Evolutionary conservation across 306 rosid genomes (phyloP).

Genomic region (Cicer arietinum): DNA sequence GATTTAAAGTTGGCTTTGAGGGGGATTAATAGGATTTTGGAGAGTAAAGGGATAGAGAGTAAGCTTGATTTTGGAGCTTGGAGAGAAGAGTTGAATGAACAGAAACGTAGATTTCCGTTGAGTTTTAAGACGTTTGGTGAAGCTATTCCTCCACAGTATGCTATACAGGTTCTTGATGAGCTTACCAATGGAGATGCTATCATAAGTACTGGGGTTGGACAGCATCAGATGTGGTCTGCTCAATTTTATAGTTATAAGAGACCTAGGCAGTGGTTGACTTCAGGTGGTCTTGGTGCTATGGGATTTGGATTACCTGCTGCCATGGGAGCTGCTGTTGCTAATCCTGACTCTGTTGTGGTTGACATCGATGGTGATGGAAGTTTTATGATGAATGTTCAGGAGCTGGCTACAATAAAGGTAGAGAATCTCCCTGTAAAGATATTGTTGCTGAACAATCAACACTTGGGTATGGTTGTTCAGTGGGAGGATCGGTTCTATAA

Average conservation of each 20-base stretch:
- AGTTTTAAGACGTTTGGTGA: slow-evolving; percentile 72
- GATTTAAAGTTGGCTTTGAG: slow-evolving; percentile 75
- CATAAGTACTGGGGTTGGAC: slow-evolving; percentile 89
- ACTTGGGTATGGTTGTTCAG: slow-evolving; percentile 93
- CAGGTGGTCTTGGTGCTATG: slow-evolving; percentile 90
- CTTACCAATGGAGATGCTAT: slow-evolving; percentile 79
- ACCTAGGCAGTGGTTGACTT: slow-evolving; percentile 86
- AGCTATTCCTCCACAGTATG: slow-evolving; percentile 86
- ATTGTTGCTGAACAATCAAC: slow-evolving; percentile 81
- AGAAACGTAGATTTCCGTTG: slow-evolving; percentile 67
- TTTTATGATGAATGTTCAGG: slow-evolving; percentile 88
- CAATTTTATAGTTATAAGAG: slow-evolving; percentile 71
- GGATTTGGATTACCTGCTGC: slow-evolving; percentile 96
- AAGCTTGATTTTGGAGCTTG: slow-evolving; percentile 66
- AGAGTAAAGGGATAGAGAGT: slow-evolving; percentile 40
- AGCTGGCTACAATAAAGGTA: slow-evolving; percentile 75
- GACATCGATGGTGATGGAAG: slow-evolving; percentile 96
- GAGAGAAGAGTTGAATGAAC: slow-evolving; percentile 81
- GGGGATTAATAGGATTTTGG: slow-evolving; percentile 64
- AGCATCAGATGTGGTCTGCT: slow-evolving; percentile 94
- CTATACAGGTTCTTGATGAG: slow-evolving; percentile 87
- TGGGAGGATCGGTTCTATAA: slow-evolving; percentile 95
- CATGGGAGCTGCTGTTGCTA: slow-evolving; percentile 84
- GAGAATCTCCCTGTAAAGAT: slow-evolving; percentile 89
- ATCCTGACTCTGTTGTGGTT: slow-evolving; percentile 60